Evolutionary conservation across 768 basidiomycete species (phyloP).

Genomic region (Cubamyces lactineus): DNA sequence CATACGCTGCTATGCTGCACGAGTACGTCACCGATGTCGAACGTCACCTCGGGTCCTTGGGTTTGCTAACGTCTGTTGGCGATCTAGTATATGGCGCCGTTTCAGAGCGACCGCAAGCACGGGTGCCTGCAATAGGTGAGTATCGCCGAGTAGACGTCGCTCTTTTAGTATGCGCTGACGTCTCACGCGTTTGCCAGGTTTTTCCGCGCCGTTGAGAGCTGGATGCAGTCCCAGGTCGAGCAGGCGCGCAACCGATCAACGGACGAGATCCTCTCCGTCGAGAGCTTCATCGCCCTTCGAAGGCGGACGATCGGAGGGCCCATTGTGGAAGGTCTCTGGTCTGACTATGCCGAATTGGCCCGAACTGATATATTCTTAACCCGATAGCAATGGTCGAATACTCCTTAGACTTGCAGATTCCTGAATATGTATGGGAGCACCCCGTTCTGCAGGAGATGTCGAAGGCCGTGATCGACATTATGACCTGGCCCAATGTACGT

Average conservation of each 20-base stretch:
- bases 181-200: conserved; percentile 31
- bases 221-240: conserved; percentile 41
- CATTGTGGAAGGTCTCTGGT: conserved; percentile 41
- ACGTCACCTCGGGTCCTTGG: neutral
- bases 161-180: conserved; percentile 3
- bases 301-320: conserved; percentile 42
- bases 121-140: conserved; percentile 40
- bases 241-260: conserved; percentile 41
- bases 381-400: conserved; percentile 41
- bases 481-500: conserved; percentile 47
- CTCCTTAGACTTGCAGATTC: conserved; percentile 42
- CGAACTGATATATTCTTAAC: neutral
- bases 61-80: conserved; percentile 9
- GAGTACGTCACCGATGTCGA: conserved; percentile 34
- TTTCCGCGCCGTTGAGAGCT: conserved; percentile 39
- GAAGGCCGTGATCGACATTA: conserved; percentile 44
- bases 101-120: conserved; percentile 42
- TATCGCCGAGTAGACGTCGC: neutral
- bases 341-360: neutral
- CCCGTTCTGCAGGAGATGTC: conserved; percentile 42
- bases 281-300: conserved; percentile 43
- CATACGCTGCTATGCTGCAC: conserved; percentile 44
- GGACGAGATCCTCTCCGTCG: conserved; percentile 41
- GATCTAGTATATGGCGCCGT: conserved; percentile 36
- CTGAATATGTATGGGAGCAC: conserved; percentile 40